These are phyloP conservation scores for Aspergillus ochraceus DNA, from an alignment of 2,329 filamentous ascomycete species.

Conservation along the genomic window DNA sequence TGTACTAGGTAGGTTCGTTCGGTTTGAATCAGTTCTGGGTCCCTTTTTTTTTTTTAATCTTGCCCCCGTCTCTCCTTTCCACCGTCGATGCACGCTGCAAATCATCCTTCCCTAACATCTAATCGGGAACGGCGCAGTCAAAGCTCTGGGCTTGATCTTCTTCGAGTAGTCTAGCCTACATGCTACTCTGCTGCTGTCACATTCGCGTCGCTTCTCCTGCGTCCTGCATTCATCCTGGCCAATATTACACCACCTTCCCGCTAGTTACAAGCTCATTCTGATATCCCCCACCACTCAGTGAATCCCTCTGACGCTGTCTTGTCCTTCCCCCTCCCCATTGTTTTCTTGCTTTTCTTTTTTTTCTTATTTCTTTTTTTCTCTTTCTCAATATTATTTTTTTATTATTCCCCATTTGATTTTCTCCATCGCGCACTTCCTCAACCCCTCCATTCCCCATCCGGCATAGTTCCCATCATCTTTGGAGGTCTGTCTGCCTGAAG, in stretches of 20 bases:
- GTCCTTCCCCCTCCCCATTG: constrained; percentile 14
- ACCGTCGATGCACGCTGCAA: constrained; percentile 21
- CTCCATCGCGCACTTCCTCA: constrained; percentile 10
- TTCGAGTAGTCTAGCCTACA: constrained; percentile 15
- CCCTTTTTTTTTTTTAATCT: constrained; percentile 4
- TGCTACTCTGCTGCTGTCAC: constrained; percentile 21
- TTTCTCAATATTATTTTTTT: constrained; percentile 10
- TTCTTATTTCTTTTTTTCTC: constrained; percentile 14
- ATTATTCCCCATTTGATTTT: constrained; percentile 13
- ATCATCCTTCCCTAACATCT: constrained; percentile 21
- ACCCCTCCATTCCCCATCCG: constrained; percentile 15
- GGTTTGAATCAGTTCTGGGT: constrained; percentile 2
- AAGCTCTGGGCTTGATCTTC: constrained; percentile 12
- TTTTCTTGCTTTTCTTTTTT: constrained; percentile 15
- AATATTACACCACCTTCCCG: constrained; percentile 41
- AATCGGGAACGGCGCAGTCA: constrained; percentile 8
- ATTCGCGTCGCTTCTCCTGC: constrained; percentile 28
- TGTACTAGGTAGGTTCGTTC: constrained; percentile 3
- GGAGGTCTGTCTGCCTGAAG: constrained; percentile 22
- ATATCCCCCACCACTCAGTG: constrained; percentile 27
- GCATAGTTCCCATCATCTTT: constrained; percentile 15
- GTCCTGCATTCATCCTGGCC: constrained; percentile 38
- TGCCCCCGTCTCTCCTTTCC: constrained; percentile 11
- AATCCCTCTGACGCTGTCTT: constrained; percentile 18
- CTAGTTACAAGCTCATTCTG: constrained; percentile 37